phyloP scores from a whole-genome alignment of 2,329 filamentous ascomycete genomes.

The Calonectria naviculata region DNA sequence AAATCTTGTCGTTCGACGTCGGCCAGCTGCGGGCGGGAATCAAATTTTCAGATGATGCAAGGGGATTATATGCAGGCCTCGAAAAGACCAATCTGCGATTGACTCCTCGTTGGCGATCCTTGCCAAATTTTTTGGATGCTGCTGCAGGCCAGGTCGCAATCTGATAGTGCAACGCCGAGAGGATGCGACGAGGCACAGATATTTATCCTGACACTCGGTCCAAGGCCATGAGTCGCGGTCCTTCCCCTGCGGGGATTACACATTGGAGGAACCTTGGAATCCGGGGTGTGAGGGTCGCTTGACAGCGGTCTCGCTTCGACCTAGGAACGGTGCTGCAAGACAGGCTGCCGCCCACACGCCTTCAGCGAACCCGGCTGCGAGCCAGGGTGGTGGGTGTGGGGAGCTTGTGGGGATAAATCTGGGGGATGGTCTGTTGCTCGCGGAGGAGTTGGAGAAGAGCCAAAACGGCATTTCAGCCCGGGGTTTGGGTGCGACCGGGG shows the following conservation, averaged over 20 bases:
- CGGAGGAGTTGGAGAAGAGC: constrained; percentile 27
- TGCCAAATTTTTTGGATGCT: constrained; percentile 13
- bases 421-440: constrained; percentile 30
- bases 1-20: no score
- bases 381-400: constrained; percentile 7
- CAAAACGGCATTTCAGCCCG: background rate
- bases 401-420: constrained; percentile 35
- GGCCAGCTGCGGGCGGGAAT: background rate
- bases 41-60: background rate
- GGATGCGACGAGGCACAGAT: constrained; percentile 24
- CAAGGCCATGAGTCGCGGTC: constrained; percentile 16
- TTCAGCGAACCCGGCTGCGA: background rate
- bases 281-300: constrained; percentile 26
- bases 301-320: constrained; percentile 5
- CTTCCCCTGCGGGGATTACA: constrained; percentile 15
- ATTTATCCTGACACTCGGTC: constrained; percentile 32
- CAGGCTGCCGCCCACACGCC: background rate
- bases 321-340: background rate
- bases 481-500: background rate
- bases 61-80: background rate
- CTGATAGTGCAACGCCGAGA: constrained; percentile 15
- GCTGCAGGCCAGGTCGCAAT: background rate
- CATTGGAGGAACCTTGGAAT: constrained; percentile 29
- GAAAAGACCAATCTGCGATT: background rate
- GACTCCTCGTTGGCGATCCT: constrained; percentile 13